Base-by-base conservation (phyloP, 148 eudicot genomes). In the Amaranthus palmeri region DNA sequence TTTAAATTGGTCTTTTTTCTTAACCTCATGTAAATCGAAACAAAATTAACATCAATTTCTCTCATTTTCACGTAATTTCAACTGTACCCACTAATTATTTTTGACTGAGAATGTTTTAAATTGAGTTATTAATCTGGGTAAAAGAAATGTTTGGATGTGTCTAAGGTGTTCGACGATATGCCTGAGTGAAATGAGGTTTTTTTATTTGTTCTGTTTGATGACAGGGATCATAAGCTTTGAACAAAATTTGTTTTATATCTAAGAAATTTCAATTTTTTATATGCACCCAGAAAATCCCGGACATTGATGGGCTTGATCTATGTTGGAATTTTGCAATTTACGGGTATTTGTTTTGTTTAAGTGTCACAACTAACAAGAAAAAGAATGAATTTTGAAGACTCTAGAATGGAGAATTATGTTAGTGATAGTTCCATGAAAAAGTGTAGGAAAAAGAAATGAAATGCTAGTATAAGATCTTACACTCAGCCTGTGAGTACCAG, bases 1-100 rank as follows among this genome's bases (percentile, higher is more conserved):
- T 47, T 4, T 2, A 53, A 53, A 51, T 9, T 51, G 68, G 68
- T 72, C n/a, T 13, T 72, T 67, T 56, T 56, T 65, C 71, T 36
- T 7, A 25, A 42, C 71, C 71, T 68, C 58, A 41, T 40, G 4
- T 14, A 50, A 41, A 61, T 42, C 25, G 11, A n/a, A 59, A 51
- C 75, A 72, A 72, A 49, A 48, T 58, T 51, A 9, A 3, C 60
- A 62, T 62, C 65, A 40, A 59, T 13, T 70, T 51, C 65, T 15
- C 17, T 47, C 13, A 4, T 48, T 49, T 68, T 64, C 60, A 49
- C 59, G 67, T 46, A 68, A 11, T 5, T 54, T 61, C 12, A 18
- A 63, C 59, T 50, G 45, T 53, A 17, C 60, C 68, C 69, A 42
- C 51, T n/a, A 18, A 6, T 44, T 5, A 43, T 41, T 10, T 63